Percentiles rank a stretch among this genome's conserved stretches.
Conservation (phyloP, 306 rosid species). For the Dalbergia cochinchinensis region DNA sequence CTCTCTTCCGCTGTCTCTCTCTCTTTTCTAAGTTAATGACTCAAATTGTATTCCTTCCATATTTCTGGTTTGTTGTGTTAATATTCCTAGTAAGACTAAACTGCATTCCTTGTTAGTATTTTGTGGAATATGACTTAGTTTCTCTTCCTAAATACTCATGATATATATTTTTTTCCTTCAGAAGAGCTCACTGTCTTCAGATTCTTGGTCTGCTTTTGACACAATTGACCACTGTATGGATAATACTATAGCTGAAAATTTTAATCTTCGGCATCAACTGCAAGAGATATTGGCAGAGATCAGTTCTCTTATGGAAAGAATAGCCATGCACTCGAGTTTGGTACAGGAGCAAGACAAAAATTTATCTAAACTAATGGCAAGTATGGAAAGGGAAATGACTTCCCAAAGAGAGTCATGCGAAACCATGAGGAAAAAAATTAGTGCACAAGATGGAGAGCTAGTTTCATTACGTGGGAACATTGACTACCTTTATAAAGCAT, state of each 20-base stretch:
- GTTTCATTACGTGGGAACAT: conserved; percentile 62
- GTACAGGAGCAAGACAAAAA: conserved; percentile 61
- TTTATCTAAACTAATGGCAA: conserved; percentile 55
- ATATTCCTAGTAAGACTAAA: background rate
- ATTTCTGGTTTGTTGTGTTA: conserved; percentile 36
- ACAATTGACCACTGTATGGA: conserved; percentile 54
- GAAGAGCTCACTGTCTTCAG: conserved; percentile 51
- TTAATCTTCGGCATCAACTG: conserved; percentile 61
- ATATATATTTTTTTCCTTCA: conserved; percentile 48
- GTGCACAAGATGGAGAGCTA: conserved; percentile 66
- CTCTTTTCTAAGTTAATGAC: background rate
- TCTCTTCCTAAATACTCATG: conserved; percentile 35
- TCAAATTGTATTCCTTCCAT: conserved; percentile 34
- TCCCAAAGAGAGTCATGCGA: conserved; percentile 70
- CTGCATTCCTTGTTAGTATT: conserved; percentile 32
- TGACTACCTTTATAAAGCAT: conserved; percentile 73
- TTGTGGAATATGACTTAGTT: conserved; percentile 1
- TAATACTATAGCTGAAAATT: conserved; percentile 50
- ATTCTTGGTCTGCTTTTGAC: conserved; percentile 65
- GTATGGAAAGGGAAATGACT: conserved; percentile 65
- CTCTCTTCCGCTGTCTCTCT: conserved; percentile 1
- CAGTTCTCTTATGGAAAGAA: conserved; percentile 63
- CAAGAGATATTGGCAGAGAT: conserved; percentile 63
- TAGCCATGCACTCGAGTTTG: conserved; percentile 60
- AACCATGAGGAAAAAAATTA: conserved; percentile 66